Base-by-base conservation (phyloP, 345 rosid species). In the Camelina neglecta region DNA sequence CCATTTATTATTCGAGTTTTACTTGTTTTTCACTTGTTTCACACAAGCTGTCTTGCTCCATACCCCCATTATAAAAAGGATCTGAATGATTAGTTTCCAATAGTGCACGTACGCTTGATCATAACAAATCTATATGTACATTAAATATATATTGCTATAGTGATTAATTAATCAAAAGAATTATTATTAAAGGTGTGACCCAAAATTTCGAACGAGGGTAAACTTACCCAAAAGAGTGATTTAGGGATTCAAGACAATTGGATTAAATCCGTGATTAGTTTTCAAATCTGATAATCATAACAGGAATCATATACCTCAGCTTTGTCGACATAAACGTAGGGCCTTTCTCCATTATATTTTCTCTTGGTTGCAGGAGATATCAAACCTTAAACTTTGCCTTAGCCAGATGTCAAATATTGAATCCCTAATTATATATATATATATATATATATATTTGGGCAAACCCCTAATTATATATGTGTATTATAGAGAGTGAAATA, bases 271-370 rank as follows among this genome's bases (percentile, higher is more conserved):
- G 38, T 71, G 20, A 59, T 59, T 59, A 42, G 4, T 39, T 24
- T 51, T 36, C 9, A 16, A 21, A 47, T 48, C 10, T 12, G 36
- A 71, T 60, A n/a, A 60, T 36, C 58, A 60, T 35, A 60, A 4
- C 60, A 38, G 24, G 18, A 48, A 71, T 49, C 42, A 2, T 50
- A 50, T 39, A 41, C 31, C 45, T 18, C 33, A 6, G 7, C 69
- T 72, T 61, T 72, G 54, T 61, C 61, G 50, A 72, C 60, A 72
- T 15, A 26, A 53, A 51, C 18, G 55, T 63, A 61, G 56, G 76
- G 23, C 8, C 16, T 15, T 53, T 49, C 41, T n/a, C 15, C 10
- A 13, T 47, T 8, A 3, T 11, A 15, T 15, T 72, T 72, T 24
- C 8, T n/a, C 5, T 16, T 44, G 8, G 31, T 16, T 63, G 16